Base-by-base conservation (phyloP, 2,329 filamentous ascomycete species). In the Alternaria hordeiaustralica region DNA sequence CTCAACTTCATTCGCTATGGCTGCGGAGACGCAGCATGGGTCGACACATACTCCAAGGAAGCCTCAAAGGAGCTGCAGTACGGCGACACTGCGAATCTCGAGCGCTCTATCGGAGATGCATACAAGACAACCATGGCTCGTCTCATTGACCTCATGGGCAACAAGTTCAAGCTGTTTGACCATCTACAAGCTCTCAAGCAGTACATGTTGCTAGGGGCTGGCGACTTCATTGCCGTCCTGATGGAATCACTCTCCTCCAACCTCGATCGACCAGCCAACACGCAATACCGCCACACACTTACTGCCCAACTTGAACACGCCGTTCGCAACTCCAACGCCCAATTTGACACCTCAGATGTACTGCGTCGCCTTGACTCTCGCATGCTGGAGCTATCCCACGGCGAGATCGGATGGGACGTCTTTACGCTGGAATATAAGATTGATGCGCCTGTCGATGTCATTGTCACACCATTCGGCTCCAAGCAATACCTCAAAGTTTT, bases 371-470 rank as follows among this genome's bases (percentile, higher is more conserved):
- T 99, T 4, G 96, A 99, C 80, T 95, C 96, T n/a, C 92, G 96
- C 65, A 98, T 99, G 95, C 87, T 99, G 44, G 95, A 98, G 81
- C 87, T 98, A 6, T 96, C 92, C 9, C 94, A 97, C 73, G 96
- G 96, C 55, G 96, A 99, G 74, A 98, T 97, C 57, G 96, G 96
- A 54, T 99, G 96, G 96, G 96, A 99, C 77, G 97, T 96, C 77
- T 99, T 99, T 81, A 99, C 96, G 0, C 88, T 99, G 9, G 96
- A 99, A 79, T 99, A 99, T 83, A 97, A 98, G 79, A 96, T 99
- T 71, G 94, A 97, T 78, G 92, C 95, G 2, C 96, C 96, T 0
- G 92, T 97, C 23, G 96, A 99, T 77, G 96, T 99, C 26, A 94
- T 99, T 51, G 94, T 99, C 43, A 98, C 95, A 0, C 93, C 96